Conservation (phyloP, 768 basidiomycete genomes). For the Dentipellis sp. region DNA sequence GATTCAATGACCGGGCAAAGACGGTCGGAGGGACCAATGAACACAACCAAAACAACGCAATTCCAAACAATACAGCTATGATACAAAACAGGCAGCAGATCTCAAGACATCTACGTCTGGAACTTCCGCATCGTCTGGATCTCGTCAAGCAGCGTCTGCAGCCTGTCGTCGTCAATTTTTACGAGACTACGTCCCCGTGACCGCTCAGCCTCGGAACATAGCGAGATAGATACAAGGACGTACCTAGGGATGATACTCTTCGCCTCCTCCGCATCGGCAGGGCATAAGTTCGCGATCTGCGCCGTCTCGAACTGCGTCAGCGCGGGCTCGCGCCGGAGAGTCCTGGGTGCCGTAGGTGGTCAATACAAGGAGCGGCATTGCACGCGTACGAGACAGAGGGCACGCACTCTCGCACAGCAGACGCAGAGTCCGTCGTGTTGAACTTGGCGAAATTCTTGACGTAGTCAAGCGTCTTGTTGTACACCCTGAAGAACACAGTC, state of each 20-base stretch:
- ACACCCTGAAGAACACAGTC: slow-evolving; percentile 45
- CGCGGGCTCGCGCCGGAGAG: slow-evolving; percentile 66
- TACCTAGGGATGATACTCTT: slow-evolving; percentile 89
- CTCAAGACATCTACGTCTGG: slow-evolving; percentile 43
- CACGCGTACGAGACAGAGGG: not conserved
- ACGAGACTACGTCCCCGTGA: slow-evolving; percentile 44
- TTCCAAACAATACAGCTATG: not conserved
- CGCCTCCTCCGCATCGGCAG: slow-evolving; percentile 81
- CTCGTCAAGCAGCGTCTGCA: slow-evolving; percentile 77
- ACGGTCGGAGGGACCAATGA: too few species aligned
- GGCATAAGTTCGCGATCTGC: slow-evolving; percentile 87
- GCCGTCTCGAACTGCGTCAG: slow-evolving; percentile 88
- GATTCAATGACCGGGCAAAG: too few species aligned
- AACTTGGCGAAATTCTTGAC: slow-evolving; percentile 90
- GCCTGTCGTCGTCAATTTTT: slow-evolving; percentile 79
- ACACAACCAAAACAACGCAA: too few species aligned
- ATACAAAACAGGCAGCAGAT: not conserved
- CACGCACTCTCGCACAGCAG: slow-evolving; percentile 55
- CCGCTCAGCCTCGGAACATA: not conserved
- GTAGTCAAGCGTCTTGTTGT: slow-evolving; percentile 88
- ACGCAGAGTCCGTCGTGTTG: slow-evolving; percentile 74
- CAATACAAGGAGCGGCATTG: not conserved
- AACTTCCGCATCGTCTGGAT: slow-evolving; percentile 88
- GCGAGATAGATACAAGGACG: slow-evolving; percentile 6
- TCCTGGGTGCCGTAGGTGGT: slow-evolving; percentile 34